Evolutionary conservation across 2,329 filamentous ascomycete species (phyloP), one percentile per base, ranked within the genome.

Genomic region (Phaeoacremonium minimum): DNA sequence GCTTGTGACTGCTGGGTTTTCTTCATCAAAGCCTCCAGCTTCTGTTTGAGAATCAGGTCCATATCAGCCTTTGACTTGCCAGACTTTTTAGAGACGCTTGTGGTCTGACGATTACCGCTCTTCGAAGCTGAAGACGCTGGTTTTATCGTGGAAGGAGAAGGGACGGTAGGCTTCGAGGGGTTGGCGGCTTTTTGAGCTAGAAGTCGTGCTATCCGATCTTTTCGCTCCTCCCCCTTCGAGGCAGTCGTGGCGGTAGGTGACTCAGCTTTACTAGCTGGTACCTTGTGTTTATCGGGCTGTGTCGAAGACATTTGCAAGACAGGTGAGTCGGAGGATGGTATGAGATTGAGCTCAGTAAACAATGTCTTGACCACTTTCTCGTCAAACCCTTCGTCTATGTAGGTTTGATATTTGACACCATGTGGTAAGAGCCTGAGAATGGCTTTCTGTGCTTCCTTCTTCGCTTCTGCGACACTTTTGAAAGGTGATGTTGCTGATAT

Each of bases 191-290:
- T 89, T 2, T 77, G 80, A n/a, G 85, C 85, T 37, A 89, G 69
- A 37, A 89, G 71, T 33, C 83, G 78, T 4, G 85, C 85, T 41
- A 91, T 87, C 29, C 86, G 78, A 46, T 88, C 85, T 47, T 86
- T 87, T 15, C 86, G 74, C 50, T 85, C 80, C 45, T 85, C 69
- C 7, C 74, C 67, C 44, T 65, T 70, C 31, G 44, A 50, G 7
- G 51, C 32, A 37, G 45, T 46, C n/a, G 41, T 37, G 17, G 22
- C 22, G n/a, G 22, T n/a, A 26, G n/a, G n/a, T n/a, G n/a, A n/a
- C n/a, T 44, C 42, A 4, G 35, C 33, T 28, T 29, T n/a, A n/a
- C n/a, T n/a, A n/a, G n/a, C n/a, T n/a, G n/a, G n/a, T n/a, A n/a
- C n/a, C n/a, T n/a, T n/a, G n/a, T n/a, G n/a, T n/a, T n/a, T n/a